Conservation (phyloP, 768 basidiomycete genomes). For the Termitomyces sp. region DNA sequence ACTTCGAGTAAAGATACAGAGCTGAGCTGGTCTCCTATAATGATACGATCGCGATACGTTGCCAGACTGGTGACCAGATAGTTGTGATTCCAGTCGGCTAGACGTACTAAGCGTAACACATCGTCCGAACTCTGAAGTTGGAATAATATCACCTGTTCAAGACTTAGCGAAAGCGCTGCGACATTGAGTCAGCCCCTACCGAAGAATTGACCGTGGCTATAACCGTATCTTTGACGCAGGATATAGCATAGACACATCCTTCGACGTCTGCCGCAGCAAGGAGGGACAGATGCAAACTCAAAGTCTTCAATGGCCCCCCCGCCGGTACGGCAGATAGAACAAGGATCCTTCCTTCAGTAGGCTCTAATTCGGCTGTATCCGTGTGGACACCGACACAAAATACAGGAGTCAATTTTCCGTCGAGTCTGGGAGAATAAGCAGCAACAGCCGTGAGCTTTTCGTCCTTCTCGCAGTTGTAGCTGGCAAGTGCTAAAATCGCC, state of each 20-base stretch:
- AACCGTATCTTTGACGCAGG: conserved; percentile 42
- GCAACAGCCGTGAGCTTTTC: conserved; percentile 63
- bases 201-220: conserved; percentile 73
- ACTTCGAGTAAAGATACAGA: conserved; percentile 70
- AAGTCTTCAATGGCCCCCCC: conserved; percentile 17
- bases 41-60: conserved; percentile 44
- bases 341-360: conserved; percentile 54
- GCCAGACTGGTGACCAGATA: conserved; percentile 71
- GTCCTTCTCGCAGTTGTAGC: conserved; percentile 40
- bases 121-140: conserved; percentile 22
- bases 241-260: conserved; percentile 70
- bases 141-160: conserved; percentile 37
- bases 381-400: conserved; percentile 48
- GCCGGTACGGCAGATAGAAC: conserved; percentile 39
- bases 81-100: conserved; percentile 74
- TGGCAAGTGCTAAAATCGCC: conserved; percentile 32
- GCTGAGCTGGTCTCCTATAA: conserved; percentile 77
- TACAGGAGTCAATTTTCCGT: conserved; percentile 28
- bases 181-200: conserved; percentile 35
- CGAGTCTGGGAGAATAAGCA: conserved; percentile 25
- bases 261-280: conserved; percentile 39
- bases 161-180: not conserved
- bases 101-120: conserved; percentile 26
- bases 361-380: conserved; percentile 41
- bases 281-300: conserved; percentile 28